Evolutionary conservation across 306 rosid species (phyloP).

Genomic region (Quercus mongolica): DNA sequence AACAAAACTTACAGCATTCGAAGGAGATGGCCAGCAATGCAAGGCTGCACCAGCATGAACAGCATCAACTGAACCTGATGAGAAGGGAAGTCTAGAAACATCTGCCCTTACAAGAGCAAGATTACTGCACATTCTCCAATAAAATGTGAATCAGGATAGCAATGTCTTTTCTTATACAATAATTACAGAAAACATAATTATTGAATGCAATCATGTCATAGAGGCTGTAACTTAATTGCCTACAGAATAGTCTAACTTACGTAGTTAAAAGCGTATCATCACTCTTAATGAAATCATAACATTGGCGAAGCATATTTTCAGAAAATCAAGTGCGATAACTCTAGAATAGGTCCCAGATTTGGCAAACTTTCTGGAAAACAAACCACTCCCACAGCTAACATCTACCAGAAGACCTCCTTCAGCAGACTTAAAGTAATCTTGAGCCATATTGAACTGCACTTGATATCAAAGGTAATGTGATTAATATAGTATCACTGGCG

Average conservation of each 20-base stretch:
- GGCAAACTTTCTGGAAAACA: conserved; percentile 82
- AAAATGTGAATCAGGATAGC: conserved; percentile 19
- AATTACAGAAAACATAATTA: not conserved
- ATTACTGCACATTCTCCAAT: conserved; percentile 57
- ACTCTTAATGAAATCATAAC: conserved; percentile 76
- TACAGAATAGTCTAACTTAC: conserved; percentile 31
- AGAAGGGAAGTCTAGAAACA: conserved; percentile 87
- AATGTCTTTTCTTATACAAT: not conserved
- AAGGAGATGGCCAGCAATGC: conserved; percentile 98
- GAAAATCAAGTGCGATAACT: conserved; percentile 86
- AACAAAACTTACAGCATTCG: conserved; percentile 73
- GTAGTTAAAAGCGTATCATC: conserved; percentile 49
- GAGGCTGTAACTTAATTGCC: conserved; percentile 1
- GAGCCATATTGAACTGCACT: conserved; percentile 85
- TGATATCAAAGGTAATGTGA: conserved; percentile 3
- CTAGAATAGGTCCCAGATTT: conserved; percentile 67
- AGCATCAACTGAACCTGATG: conserved; percentile 82
- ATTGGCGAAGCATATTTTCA: conserved; percentile 89
- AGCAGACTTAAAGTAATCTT: conserved; percentile 67
- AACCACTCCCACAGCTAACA: conserved; percentile 92
- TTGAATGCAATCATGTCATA: conserved; percentile 1
- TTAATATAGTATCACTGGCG: not conserved
- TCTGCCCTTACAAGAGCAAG: conserved; percentile 98
- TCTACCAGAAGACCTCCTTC: conserved; percentile 82
- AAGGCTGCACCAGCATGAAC: conserved; percentile 97